These are phyloP conservation scores for Myxozyma udenii DNA, from an alignment of 805 yeast species.

Conservation along the genomic window DNA sequence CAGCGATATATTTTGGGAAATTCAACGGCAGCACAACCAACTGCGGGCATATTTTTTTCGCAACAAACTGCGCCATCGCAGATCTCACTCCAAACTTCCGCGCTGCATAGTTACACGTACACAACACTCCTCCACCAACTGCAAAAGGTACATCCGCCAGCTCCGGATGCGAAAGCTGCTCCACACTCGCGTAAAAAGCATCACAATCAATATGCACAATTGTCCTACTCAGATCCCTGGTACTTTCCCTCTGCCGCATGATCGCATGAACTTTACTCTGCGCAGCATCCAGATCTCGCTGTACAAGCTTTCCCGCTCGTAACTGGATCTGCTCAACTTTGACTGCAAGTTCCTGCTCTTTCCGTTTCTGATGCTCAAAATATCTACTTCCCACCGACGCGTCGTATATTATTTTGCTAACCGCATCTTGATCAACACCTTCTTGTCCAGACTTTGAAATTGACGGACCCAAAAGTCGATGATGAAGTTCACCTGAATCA, in stretches of 20 bases:
- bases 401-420: constrained; percentile 28
- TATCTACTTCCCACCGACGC: constrained; percentile 32
- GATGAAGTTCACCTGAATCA: constrained; percentile 22
- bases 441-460: constrained; percentile 31
- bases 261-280: constrained; percentile 8
- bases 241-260: constrained; percentile 14
- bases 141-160: constrained; percentile 63
- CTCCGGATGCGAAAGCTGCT: constrained; percentile 58
- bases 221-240: constrained; percentile 27
- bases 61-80: constrained; percentile 85
- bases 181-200: constrained; percentile 88
- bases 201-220: constrained; percentile 47
- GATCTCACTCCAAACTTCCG: constrained; percentile 72
- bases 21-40: constrained; percentile 65
- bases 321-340: constrained; percentile 13
- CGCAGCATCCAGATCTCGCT: constrained; percentile 24
- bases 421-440: constrained; percentile 31
- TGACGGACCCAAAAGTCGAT: constrained; percentile 32
- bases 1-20: constrained; percentile 65
- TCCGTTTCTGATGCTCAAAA: constrained; percentile 29
- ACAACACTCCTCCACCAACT: constrained; percentile 61
- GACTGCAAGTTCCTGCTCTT: constrained; percentile 22
- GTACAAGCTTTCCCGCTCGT: constrained; percentile 11
- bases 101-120: constrained; percentile 76
- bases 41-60: constrained; percentile 63